These are phyloP conservation scores for Candida ortonii DNA, from an alignment of 805 yeast genomes.

Conservation along the genomic window DNA sequence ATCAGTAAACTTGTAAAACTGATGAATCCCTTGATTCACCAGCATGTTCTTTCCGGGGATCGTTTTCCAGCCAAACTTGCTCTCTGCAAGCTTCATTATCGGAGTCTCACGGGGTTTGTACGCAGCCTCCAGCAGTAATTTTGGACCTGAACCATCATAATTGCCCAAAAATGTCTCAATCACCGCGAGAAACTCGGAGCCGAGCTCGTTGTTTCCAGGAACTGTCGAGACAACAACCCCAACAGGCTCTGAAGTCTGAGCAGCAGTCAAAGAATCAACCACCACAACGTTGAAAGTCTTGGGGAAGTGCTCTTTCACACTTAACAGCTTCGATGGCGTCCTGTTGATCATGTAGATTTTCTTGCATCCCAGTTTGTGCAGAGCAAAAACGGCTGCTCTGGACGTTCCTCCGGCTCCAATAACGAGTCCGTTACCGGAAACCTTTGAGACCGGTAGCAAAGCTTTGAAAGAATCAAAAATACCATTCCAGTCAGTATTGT, in stretches of 20 bases:
- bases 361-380: constrained; percentile 71
- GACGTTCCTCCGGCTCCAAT: constrained; percentile 98
- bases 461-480: constrained; percentile 63
- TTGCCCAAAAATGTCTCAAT: constrained; percentile 47
- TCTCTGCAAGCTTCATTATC: constrained; percentile 72
- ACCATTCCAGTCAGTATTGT: constrained; percentile 96
- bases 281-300: constrained; percentile 52
- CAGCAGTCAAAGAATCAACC: constrained; percentile 48
- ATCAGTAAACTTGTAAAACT: constrained; percentile 76
- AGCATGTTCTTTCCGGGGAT: constrained; percentile 90
- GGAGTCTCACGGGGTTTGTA: constrained; percentile 89
- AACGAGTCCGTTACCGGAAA: constrained; percentile 60
- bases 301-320: constrained; percentile 61
- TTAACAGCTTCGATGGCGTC: constrained; percentile 61
- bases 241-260: constrained; percentile 43
- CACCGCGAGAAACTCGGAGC: constrained; percentile 43
- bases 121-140: constrained; percentile 83
- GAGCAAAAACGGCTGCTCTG: constrained; percentile 88
- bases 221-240: constrained; percentile 72
- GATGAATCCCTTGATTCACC: constrained; percentile 89
- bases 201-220: constrained; percentile 78
- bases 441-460: constrained; percentile 54
- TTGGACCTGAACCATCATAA: constrained; percentile 41
- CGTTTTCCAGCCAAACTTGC: constrained; percentile 68
- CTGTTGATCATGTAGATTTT: constrained; percentile 80